Percentiles rank a stretch among this genome's conserved stretches.
Conservation (phyloP, 179 eudicot species). For the Spinacia oleracea region DNA sequence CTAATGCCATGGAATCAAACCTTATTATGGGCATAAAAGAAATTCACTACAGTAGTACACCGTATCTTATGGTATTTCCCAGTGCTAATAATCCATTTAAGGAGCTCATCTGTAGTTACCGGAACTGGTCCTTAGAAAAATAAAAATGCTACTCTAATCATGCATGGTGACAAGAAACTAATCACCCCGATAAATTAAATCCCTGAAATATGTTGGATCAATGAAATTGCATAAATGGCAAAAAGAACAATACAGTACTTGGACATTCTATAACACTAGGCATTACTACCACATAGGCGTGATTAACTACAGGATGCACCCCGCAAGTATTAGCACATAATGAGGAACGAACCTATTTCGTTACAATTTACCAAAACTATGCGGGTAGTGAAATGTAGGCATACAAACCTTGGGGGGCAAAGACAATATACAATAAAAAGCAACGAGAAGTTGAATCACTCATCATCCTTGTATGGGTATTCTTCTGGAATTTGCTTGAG, state of each 20-base stretch:
- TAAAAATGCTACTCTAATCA: too few relatives aligned
- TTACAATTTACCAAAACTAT: background rate
- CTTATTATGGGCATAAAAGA: too few relatives aligned
- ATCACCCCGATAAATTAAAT: background rate
- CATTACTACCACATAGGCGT: background rate
- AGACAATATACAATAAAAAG: constrained; percentile 9
- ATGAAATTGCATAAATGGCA: background rate
- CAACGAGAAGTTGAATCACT: constrained; percentile 36
- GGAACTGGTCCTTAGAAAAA: too few relatives aligned
- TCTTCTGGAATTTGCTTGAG: constrained; percentile 97
- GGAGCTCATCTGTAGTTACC: too few relatives aligned
- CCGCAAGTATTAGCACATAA: background rate
- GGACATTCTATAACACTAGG: constrained; percentile 1
- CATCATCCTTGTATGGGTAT: constrained; percentile 97
- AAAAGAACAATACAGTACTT: background rate
- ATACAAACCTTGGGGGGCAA: background rate
- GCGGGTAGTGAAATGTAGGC: constrained; percentile 1
- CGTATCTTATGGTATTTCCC: too few relatives aligned
- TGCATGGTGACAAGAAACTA: background rate
- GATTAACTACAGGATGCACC: background rate
- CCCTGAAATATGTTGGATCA: background rate
- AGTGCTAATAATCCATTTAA: too few relatives aligned
- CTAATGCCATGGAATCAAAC: too few relatives aligned
- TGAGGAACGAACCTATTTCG: background rate
- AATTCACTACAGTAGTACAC: too few relatives aligned